Percentiles rank a stretch among this genome's conserved stretches.
These are phyloP conservation scores for Chernovozyma aurita DNA, from an alignment of 1,139 yeast genomes.

Conservation along the genomic window DNA sequence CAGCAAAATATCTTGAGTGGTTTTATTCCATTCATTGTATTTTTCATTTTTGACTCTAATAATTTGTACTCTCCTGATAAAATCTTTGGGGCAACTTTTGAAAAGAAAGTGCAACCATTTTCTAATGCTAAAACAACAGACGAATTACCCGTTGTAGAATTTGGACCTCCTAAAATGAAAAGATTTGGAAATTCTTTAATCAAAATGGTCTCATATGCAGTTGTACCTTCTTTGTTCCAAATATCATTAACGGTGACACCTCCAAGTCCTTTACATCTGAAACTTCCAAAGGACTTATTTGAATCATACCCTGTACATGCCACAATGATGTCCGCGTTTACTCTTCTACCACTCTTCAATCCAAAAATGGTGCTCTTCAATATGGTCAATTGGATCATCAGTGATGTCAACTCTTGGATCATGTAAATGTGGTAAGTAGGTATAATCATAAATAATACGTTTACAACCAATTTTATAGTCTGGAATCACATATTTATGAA, in stretches of 20 bases:
- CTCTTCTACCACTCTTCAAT: constrained; percentile 24
- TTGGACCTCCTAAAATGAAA: constrained; percentile 39
- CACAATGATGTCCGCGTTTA: constrained; percentile 37
- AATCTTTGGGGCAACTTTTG: constrained; percentile 23
- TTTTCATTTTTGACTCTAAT: constrained; percentile 29
- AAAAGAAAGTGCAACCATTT: constrained; percentile 26
- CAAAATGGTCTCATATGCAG: constrained; percentile 35
- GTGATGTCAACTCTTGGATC: constrained; percentile 29
- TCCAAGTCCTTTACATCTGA: constrained; percentile 24
- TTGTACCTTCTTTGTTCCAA: constrained; percentile 31
- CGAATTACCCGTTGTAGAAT: constrained; percentile 42
- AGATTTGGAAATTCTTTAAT: constrained; percentile 34
- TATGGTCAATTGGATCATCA: constrained; percentile 20
- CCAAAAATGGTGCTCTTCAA: constrained; percentile 28
- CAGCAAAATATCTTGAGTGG: constrained; percentile 23
- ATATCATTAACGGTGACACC: constrained; percentile 17
- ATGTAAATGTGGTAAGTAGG: constrained; percentile 30
- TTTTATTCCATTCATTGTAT: constrained; percentile 34
- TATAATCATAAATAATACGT: constrained; percentile 36
- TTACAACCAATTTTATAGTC: constrained; percentile 42
- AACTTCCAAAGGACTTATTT: constrained; percentile 16
- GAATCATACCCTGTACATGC: constrained; percentile 43
- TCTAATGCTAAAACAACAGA: constrained; percentile 42
- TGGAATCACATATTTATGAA: constrained; percentile 30
- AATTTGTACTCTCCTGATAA: constrained; percentile 27